Percentiles rank a stretch among this genome's conserved stretches.
These are phyloP conservation scores for Xylariaceae sp. DNA, from an alignment of 2,329 filamentous ascomycete species.

Conservation along the genomic window DNA sequence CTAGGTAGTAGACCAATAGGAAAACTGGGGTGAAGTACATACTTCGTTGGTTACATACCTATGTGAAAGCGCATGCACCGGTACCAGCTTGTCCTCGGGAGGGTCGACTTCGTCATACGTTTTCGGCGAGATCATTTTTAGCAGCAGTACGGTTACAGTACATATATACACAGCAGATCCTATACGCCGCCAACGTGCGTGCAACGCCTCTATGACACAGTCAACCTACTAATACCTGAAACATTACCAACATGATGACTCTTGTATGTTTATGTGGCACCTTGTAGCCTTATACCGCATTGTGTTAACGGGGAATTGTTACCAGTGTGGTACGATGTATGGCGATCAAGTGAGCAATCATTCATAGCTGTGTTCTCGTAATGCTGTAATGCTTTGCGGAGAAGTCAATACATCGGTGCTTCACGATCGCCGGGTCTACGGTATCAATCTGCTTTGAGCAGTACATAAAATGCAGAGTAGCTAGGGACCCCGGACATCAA, in stretches of 20 bases:
- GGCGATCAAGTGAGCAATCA: conserved; percentile 20
- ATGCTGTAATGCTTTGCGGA: neutral
- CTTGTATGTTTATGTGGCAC: neutral
- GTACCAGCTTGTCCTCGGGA: no score
- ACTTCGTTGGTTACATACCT: no score
- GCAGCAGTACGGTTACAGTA: neutral
- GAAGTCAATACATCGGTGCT: no score
- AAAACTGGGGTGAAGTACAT: no score
- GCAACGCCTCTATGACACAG: conserved; percentile 13
- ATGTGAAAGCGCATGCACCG: no score
- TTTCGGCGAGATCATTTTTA: no score
- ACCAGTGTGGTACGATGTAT: neutral
- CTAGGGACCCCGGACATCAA: conserved; percentile 2
- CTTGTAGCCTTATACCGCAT: neutral
- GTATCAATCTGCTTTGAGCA: neutral
- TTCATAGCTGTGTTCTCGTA: neutral
- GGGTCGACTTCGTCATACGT: no score
- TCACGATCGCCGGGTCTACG: neutral
- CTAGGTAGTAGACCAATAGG: no score
- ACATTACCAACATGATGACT: neutral
- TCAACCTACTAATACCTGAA: neutral
- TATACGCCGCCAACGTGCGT: conserved; percentile 18
- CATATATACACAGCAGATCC: conserved; percentile 13
- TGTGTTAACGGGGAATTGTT: neutral
- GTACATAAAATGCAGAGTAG: neutral